These are phyloP conservation scores for Rubroboletus pulcherrimus DNA, from an alignment of 768 basidiomycete species.

Conservation along the genomic window DNA sequence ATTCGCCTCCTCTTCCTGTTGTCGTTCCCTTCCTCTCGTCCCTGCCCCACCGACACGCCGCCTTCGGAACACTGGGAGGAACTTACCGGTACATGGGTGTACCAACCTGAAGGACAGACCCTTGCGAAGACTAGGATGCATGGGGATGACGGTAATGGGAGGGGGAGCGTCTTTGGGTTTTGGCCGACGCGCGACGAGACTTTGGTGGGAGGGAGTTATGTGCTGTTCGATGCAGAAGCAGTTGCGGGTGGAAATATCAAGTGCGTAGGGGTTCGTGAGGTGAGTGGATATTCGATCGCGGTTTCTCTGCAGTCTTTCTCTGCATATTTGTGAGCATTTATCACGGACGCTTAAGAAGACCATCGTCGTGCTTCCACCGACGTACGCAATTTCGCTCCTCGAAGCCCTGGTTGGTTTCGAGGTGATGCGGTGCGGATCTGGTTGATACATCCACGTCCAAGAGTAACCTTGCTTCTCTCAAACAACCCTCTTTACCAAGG, in stretches of 20 bases:
- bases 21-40: conserved; percentile 61
- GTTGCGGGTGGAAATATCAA: conserved; percentile 37
- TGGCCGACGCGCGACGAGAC: conserved; percentile 70
- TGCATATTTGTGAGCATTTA: not conserved
- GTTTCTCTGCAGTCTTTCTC: conserved; percentile 5
- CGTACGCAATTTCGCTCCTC: conserved; percentile 31
- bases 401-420: conserved; percentile 63
- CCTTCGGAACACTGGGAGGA: conserved; percentile 98
- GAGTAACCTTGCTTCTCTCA: conserved; percentile 54
- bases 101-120: conserved; percentile 79
- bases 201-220: conserved; percentile 86
- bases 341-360: conserved; percentile 88
- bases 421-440: conserved; percentile 36
- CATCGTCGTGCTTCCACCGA: conserved; percentile 72
- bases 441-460: conserved; percentile 97
- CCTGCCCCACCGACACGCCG: conserved; percentile 53
- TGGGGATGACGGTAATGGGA: not conserved
- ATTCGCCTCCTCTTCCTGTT: conserved; percentile 44
- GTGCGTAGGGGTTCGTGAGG: conserved; percentile 33
- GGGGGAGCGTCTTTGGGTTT: conserved; percentile 51
- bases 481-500: conserved; percentile 87
- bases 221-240: conserved; percentile 67
- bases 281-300: conserved; percentile 39
- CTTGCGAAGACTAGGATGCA: conserved; percentile 51
- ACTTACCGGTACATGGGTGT: conserved; percentile 97